Percentiles rank a stretch among this genome's conserved stretches.
Evolutionary conservation across 2,329 filamentous ascomycete genomes (phyloP).

Genomic region (Neonectria neomacrospora): DNA sequence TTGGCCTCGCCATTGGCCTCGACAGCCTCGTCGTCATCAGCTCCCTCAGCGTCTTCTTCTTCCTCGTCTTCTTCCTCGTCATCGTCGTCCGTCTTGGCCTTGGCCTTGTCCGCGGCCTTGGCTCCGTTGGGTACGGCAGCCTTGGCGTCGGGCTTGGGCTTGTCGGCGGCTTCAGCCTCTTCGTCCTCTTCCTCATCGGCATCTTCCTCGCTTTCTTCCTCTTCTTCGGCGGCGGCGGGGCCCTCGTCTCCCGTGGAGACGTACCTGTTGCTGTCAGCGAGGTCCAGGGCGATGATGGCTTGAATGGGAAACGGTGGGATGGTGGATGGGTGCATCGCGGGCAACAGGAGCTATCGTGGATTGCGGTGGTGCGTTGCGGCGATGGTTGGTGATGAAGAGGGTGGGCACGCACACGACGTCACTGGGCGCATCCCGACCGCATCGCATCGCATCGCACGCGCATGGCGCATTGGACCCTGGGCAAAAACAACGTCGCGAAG

Average conservation of each 20-base stretch:
- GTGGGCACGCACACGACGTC: slow-evolving; percentile 35
- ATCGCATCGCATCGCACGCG: slow-evolving; percentile 19
- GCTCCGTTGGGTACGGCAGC: slow-evolving; percentile 48
- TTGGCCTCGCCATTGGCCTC: slow-evolving; percentile 44
- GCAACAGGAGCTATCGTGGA: background rate
- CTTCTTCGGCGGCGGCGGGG: slow-evolving; percentile 43
- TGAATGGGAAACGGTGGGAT: background rate
- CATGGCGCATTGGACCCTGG: slow-evolving; percentile 32
- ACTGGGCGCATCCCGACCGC: slow-evolving; percentile 2
- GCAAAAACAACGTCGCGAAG: slow-evolving; percentile 31
- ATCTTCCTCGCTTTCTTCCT: slow-evolving; percentile 54
- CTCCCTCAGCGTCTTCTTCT: slow-evolving; percentile 43
- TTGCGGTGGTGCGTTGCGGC: background rate
- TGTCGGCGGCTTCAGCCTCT: slow-evolving; percentile 50
- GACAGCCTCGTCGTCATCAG: slow-evolving; percentile 41
- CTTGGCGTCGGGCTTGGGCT: slow-evolving; percentile 47
- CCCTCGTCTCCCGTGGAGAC: slow-evolving; percentile 48
- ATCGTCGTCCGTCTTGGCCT: slow-evolving; percentile 50
- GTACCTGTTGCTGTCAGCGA: slow-evolving; percentile 47
- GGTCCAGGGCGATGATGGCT: background rate
- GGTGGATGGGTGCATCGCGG: background rate
- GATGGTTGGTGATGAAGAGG: slow-evolving; percentile 13
- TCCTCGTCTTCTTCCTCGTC: slow-evolving; percentile 51
- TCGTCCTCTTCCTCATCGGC: slow-evolving; percentile 54
- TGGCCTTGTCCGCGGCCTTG: slow-evolving; percentile 27